phyloP scores from a whole-genome alignment of 1,284 basidiomycete species.

The Trichosporon coremiiforme region DNA sequence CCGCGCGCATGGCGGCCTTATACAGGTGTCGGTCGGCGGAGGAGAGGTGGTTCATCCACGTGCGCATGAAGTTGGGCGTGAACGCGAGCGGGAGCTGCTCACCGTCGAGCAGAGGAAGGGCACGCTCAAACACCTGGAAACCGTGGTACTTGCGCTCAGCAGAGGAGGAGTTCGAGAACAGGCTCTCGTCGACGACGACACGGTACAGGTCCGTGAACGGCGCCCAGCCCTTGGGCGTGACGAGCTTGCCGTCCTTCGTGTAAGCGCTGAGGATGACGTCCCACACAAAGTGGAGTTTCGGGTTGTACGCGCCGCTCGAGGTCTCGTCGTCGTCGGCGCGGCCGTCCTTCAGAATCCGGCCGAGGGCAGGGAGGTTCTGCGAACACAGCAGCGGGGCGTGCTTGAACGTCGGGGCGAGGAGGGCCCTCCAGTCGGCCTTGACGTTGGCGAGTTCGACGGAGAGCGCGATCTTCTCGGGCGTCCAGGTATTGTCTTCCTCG shows the following conservation, averaged over 20 bases:
- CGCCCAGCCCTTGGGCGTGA: conserved; percentile 58
- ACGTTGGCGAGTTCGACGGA: conserved; percentile 63
- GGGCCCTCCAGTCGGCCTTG: conserved; percentile 64
- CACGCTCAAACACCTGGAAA: conserved; percentile 85
- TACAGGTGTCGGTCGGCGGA: conserved; percentile 84
- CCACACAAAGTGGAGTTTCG: conserved; percentile 93
- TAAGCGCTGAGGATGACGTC: conserved; percentile 75
- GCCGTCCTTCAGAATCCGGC: conserved; percentile 69
- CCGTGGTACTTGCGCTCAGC: conserved; percentile 93
- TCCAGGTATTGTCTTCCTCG: conserved; percentile 67
- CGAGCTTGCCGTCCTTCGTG: conserved; percentile 59
- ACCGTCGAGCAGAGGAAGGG: conserved; percentile 70
- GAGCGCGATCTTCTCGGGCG: conserved; percentile 84
- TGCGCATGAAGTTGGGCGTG: conserved; percentile 93
- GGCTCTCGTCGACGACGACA: conserved; percentile 85
- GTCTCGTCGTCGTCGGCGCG: conserved; percentile 50
- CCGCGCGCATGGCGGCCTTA: conserved; percentile 79
- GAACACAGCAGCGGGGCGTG: conserved; percentile 66
- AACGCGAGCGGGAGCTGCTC: conserved; percentile 72
- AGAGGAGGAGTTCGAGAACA: conserved; percentile 82
- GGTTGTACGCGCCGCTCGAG: conserved; percentile 71
- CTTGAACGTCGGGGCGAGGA: conserved; percentile 79
- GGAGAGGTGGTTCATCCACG: conserved; percentile 93
- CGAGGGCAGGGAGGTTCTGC: conserved; percentile 73
- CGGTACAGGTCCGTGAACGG: conserved; percentile 89